phyloP scores from a whole-genome alignment of 1,284 basidiomycete species.

The Inonotus hispidus region DNA sequence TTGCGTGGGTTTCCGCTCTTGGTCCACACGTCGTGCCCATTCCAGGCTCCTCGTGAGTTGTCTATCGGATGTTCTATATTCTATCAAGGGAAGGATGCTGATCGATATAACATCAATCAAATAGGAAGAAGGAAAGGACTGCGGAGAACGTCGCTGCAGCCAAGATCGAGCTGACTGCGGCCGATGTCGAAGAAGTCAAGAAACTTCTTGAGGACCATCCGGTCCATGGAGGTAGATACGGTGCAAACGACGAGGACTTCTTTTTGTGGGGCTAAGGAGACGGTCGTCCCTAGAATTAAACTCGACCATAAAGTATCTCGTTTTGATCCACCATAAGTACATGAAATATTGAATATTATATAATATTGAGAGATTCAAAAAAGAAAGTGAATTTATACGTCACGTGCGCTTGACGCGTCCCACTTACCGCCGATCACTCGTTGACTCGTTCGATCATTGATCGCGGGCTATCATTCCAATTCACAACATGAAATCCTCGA shows the following conservation, averaged over 20 bases:
- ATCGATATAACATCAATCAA: neutral
- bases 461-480: neutral
- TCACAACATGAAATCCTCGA: slow-evolving; percentile 21
- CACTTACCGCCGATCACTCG: neutral
- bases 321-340: no score
- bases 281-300: no score
- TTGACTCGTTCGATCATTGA: neutral
- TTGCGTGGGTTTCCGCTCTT: slow-evolving; percentile 49
- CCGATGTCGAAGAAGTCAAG: slow-evolving; percentile 30
- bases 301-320: no score
- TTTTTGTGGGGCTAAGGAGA: slow-evolving; percentile 9
- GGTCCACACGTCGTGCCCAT: slow-evolving; percentile 40
- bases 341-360: no score
- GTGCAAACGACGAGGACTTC: neutral
- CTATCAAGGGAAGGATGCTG: neutral
- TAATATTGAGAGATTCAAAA: no score
- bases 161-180: slow-evolving; percentile 29
- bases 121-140: slow-evolving; percentile 30
- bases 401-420: no score
- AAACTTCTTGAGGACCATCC: slow-evolving; percentile 20
- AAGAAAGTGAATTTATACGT: no score
- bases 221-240: slow-evolving; percentile 22
- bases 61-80: neutral
- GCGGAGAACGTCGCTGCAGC: slow-evolving; percentile 33
- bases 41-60: slow-evolving; percentile 35